A percentile compares a stretch with the other conserved stretches of the same genome.
Evolutionary conservation across 2,329 filamentous ascomycete genomes (phyloP).

Genomic region (Diplodia sapinea): DNA sequence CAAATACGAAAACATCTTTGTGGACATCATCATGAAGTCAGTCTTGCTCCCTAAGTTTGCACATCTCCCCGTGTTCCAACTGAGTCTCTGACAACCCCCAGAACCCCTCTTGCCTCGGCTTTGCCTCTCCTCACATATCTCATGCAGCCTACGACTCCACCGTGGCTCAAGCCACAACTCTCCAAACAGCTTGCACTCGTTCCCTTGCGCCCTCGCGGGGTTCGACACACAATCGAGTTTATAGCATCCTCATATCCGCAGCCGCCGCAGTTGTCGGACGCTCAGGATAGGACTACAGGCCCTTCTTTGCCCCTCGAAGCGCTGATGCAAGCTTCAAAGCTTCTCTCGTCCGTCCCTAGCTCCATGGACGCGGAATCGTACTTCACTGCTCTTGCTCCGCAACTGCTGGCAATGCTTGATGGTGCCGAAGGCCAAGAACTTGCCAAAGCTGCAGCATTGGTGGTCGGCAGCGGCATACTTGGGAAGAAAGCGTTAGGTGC

Average conservation of each 20-base stretch:
- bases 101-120: slow-evolving; percentile 59
- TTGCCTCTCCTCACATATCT: slow-evolving; percentile 65
- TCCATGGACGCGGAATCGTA: slow-evolving; percentile 62
- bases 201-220: slow-evolving; percentile 67
- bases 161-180: slow-evolving; percentile 65
- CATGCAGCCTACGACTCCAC: slow-evolving; percentile 60
- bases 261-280: slow-evolving; percentile 33
- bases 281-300: slow-evolving; percentile 53
- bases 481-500: slow-evolving; percentile 68
- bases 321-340: slow-evolving; percentile 65
- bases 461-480: slow-evolving; percentile 70
- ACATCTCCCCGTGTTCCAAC: not conserved
- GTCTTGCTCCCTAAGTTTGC: not conserved
- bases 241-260: slow-evolving; percentile 70
- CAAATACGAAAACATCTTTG: slow-evolving; percentile 36
- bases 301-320: slow-evolving; percentile 72
- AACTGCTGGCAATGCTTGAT: slow-evolving; percentile 67
- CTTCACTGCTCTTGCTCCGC: slow-evolving; percentile 66
- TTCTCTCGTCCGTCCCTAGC: slow-evolving; percentile 66
- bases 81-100: slow-evolving; percentile 30
- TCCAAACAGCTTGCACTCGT: slow-evolving; percentile 64
- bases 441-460: slow-evolving; percentile 64
- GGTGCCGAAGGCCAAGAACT: slow-evolving; percentile 64
- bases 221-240: slow-evolving; percentile 72
- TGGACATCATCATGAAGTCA: slow-evolving; percentile 32